A percentile compares a stretch with the other conserved stretches of the same genome.
Conservation (phyloP, 2,329 filamentous ascomycete genomes). For the Leptographium lundbergii region DNA sequence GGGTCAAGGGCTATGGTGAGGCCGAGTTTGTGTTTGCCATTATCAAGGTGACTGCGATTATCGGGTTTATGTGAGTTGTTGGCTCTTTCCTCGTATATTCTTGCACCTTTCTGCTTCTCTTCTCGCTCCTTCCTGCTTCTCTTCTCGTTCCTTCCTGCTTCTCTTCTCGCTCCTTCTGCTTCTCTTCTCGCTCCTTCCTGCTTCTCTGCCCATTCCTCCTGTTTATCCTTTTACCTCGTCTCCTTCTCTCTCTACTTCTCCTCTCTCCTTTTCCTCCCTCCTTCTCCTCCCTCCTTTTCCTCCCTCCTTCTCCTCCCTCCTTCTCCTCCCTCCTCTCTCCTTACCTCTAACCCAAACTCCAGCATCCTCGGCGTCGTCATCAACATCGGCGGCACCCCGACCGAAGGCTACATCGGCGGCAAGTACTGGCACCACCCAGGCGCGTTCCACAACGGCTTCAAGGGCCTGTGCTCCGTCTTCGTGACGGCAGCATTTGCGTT, state of each 20-base stretch:
- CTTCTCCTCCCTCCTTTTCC: neutral
- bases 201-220: too few relatives aligned
- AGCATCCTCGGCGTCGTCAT: conserved; percentile 77
- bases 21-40: conserved; percentile 81
- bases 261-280: too few relatives aligned
- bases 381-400: conserved; percentile 66
- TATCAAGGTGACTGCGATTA: conserved; percentile 73
- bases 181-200: conserved; percentile 5
- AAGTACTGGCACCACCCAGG: conserved; percentile 67
- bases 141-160: conserved; percentile 9
- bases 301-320: conserved; percentile 2
- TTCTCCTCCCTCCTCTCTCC: neutral
- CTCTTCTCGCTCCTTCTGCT: neutral
- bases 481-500: conserved; percentile 65
- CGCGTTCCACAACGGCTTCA: conserved; percentile 71
- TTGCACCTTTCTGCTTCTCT: too few relatives aligned
- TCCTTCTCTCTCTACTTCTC: too few relatives aligned
- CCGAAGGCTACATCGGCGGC: conserved; percentile 67
- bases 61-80: conserved; percentile 70
- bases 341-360: conserved; percentile 3
- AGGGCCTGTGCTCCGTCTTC: conserved; percentile 59
- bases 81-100: neutral
- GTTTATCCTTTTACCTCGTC: too few relatives aligned
- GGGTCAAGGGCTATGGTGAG: conserved; percentile 80
- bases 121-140: too few relatives aligned